A percentile compares a stretch with the other conserved stretches of the same genome.
Evolutionary conservation across 2,329 filamentous ascomycete species (phyloP).

Genomic region (Aotearoamyces nothofagi): DNA sequence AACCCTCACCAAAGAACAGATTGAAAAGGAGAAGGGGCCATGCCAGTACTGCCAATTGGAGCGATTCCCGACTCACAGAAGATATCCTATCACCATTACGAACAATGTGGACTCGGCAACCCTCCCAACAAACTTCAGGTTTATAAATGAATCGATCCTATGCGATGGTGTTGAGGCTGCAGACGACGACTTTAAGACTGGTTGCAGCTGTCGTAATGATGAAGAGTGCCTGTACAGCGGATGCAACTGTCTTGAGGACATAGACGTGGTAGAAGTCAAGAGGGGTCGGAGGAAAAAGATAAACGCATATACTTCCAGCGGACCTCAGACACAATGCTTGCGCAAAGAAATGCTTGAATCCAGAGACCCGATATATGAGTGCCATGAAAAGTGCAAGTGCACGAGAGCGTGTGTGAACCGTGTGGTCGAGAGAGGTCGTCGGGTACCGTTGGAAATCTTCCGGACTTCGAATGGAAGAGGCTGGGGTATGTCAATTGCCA

Average conservation of each 20-base stretch:
- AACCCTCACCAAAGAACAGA: not conserved
- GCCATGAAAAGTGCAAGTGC: conserved; percentile 58
- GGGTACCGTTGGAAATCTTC: conserved; percentile 62
- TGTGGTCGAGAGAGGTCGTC: conserved; percentile 60
- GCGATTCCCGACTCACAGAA: conserved; percentile 31
- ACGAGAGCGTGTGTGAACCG: conserved; percentile 51
- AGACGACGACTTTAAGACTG: conserved; percentile 46
- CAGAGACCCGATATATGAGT: conserved; percentile 61
- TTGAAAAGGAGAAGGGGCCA: conserved; percentile 22
- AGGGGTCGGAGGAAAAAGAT: conserved; percentile 5
- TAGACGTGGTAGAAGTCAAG: conserved; percentile 31
- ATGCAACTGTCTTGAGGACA: conserved; percentile 50
- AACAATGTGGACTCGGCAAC: conserved; percentile 43
- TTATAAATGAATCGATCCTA: conserved; percentile 48
- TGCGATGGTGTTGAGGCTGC: conserved; percentile 42
- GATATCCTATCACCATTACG: conserved; percentile 42
- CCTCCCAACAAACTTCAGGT: conserved; percentile 50
- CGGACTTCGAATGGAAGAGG: conserved; percentile 45
- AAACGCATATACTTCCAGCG: conserved; percentile 43
- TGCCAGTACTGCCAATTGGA: conserved; percentile 50
- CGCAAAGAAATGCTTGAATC: conserved; percentile 35
- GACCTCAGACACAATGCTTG: conserved; percentile 34
- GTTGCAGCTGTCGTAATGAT: conserved; percentile 49
- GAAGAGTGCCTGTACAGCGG: conserved; percentile 48
- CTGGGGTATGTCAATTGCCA: conserved; percentile 42